Conservation (phyloP, 129 eudicot species). For the Flaveria trinervia region DNA sequence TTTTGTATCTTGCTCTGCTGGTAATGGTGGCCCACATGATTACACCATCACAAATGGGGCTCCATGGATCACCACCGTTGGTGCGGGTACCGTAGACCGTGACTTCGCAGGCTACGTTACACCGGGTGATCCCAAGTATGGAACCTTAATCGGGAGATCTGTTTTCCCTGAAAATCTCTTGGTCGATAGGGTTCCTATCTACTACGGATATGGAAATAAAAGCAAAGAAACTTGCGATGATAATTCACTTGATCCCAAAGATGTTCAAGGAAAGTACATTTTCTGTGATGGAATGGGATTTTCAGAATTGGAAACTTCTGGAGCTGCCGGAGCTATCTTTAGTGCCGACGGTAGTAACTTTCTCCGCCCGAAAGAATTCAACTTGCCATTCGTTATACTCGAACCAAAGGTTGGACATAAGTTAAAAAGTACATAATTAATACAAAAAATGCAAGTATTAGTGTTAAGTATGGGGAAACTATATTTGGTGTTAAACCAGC, state of each 20-base stretch:
- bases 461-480: slow-evolving; percentile 43
- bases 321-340: slow-evolving; percentile 47
- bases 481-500: slow-evolving; percentile 42
- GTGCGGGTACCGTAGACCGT: slow-evolving; percentile 49
- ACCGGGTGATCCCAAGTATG: slow-evolving; percentile 30
- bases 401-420: slow-evolving; percentile 20
- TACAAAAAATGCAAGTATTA: slow-evolving; percentile 34
- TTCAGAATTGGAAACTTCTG: slow-evolving; percentile 26
- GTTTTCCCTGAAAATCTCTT: slow-evolving; percentile 41
- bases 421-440: slow-evolving; percentile 37
- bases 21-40: slow-evolving; percentile 51
- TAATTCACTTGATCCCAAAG: slow-evolving; percentile 43
- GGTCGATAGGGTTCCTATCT: slow-evolving; percentile 49
- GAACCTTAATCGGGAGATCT: slow-evolving; percentile 38
- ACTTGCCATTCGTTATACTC: slow-evolving; percentile 37
- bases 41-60: slow-evolving; percentile 51
- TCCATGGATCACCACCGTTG: slow-evolving; percentile 58
- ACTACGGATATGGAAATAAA: slow-evolving; percentile 47
- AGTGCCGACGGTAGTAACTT: slow-evolving; percentile 34
- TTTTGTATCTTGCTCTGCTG: slow-evolving; percentile 52
- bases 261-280: slow-evolving; percentile 42
- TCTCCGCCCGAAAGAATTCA: slow-evolving; percentile 32
- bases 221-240: slow-evolving; percentile 48
- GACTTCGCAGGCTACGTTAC: slow-evolving; percentile 39
- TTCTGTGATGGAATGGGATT: slow-evolving; percentile 33